Conservation (phyloP, 2,329 filamentous ascomycete species). For the Aureobasidium sp. region DNA sequence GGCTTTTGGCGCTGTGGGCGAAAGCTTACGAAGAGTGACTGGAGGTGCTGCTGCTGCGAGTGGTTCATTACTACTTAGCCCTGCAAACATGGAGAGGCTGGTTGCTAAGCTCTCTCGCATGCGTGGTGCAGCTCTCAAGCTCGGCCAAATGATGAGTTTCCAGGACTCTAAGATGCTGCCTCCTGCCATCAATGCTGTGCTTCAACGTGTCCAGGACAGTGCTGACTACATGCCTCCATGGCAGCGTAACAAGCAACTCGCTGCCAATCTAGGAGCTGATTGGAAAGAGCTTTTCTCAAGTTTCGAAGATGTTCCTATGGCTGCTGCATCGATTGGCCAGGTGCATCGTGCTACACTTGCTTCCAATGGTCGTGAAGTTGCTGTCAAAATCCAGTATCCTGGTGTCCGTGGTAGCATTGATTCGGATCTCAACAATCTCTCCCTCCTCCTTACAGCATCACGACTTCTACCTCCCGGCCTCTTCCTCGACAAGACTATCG, state of each 20-base stretch:
- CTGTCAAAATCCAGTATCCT: constrained; percentile 96
- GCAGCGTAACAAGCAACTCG: constrained; percentile 79
- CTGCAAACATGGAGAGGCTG: constrained; percentile 84
- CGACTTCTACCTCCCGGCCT: constrained; percentile 83
- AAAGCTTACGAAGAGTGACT: constrained; percentile 72
- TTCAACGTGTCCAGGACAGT: constrained; percentile 90
- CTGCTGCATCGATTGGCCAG: constrained; percentile 93
- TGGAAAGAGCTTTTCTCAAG: constrained; percentile 78
- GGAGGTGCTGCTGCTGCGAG: constrained; percentile 48
- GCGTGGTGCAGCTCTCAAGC: constrained; percentile 92
- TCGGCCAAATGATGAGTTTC: constrained; percentile 97
- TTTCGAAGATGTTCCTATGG: constrained; percentile 88
- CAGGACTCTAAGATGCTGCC: constrained; percentile 96
- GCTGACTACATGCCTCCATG: constrained; percentile 97
- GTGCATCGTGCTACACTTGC: constrained; percentile 80
- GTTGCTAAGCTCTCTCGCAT: constrained; percentile 91
- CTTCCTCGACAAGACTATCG: constrained; percentile 94
- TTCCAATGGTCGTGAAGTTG: constrained; percentile 67
- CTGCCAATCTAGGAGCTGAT: constrained; percentile 67
- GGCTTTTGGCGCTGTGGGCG: constrained; percentile 84
- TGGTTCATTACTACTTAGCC: constrained; percentile 80
- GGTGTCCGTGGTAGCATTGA: constrained; percentile 94
- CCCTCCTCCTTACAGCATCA: constrained; percentile 82
- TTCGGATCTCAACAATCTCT: constrained; percentile 90
- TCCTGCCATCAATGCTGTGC: constrained; percentile 73